A percentile compares a stretch with the other conserved stretches of the same genome.
phyloP scores from a whole-genome alignment of 2,329 filamentous ascomycete genomes.

The Eurotiales sp. region DNA sequence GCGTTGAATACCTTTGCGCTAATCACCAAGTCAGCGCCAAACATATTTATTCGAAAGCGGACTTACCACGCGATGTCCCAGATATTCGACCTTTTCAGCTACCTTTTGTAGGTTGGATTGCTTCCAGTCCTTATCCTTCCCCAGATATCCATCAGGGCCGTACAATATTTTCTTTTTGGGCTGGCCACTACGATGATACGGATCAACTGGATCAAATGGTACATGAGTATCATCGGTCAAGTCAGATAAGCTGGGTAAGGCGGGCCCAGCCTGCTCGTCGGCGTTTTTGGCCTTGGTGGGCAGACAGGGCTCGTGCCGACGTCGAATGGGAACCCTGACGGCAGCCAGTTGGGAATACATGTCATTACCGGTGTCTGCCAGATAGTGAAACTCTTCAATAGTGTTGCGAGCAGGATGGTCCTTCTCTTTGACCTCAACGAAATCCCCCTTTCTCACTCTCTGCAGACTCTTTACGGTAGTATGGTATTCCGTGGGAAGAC shows the following conservation, averaged over 20 bases:
- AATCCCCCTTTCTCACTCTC: background rate
- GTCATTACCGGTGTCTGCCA: background rate
- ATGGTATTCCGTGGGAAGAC: background rate
- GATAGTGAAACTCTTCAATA: background rate
- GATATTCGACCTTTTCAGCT: slow-evolving; percentile 5
- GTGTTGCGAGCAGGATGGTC: background rate
- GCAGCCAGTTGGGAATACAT: slow-evolving; percentile 11
- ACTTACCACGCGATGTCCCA: slow-evolving; percentile 12
- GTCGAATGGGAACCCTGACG: slow-evolving; percentile 4
- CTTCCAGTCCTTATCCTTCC: slow-evolving; percentile 12
- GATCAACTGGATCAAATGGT: slow-evolving; percentile 13
- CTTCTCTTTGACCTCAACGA: background rate
- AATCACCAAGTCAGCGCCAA: background rate
- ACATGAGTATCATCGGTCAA: background rate
- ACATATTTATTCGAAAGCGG: background rate
- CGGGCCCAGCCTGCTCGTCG: background rate
- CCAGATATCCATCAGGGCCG: slow-evolving; percentile 12
- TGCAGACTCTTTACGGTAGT: background rate
- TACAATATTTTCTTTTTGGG: slow-evolving; percentile 14
- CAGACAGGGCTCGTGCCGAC: background rate
- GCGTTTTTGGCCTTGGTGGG: background rate
- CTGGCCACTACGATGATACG: slow-evolving; percentile 13
- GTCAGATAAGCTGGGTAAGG: background rate
- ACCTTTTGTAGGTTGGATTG: slow-evolving; percentile 9
- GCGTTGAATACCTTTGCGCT: slow-evolving; percentile 8